Percentiles rank a stretch among this genome's conserved stretches.
Evolutionary conservation across 345 rosid genomes (phyloP).

Genomic region (Noccaea caerulescens): DNA sequence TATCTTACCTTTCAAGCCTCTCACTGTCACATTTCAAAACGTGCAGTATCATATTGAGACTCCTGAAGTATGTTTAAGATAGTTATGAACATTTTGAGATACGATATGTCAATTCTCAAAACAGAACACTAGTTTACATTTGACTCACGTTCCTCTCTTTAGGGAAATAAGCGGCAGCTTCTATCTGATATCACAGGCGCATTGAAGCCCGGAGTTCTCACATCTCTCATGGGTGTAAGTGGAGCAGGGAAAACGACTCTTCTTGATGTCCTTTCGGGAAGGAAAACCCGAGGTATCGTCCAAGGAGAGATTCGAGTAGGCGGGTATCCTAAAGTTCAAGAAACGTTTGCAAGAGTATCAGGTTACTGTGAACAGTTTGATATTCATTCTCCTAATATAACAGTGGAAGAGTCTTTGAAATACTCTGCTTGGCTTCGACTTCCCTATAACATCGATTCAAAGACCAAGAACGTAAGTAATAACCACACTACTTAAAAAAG

Average conservation of each 20-base stretch:
- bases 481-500: constrained; percentile 1
- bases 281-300: constrained; percentile 58
- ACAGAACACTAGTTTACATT: constrained; percentile 9
- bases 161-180: constrained; percentile 64
- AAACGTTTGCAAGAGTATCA: constrained; percentile 65
- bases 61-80: constrained; percentile 52
- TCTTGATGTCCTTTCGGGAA: constrained; percentile 70
- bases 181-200: constrained; percentile 57
- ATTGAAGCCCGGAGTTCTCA: constrained; percentile 67
- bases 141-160: constrained; percentile 10
- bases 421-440: constrained; percentile 66
- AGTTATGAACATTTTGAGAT: neutral
- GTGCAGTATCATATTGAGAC: constrained; percentile 70
- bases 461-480: constrained; percentile 45
- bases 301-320: constrained; percentile 64
- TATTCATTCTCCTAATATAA: constrained; percentile 66
- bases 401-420: constrained; percentile 60
- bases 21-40: constrained; percentile 61
- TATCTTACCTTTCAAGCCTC: constrained; percentile 73
- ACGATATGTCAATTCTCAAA: neutral
- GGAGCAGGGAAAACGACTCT: constrained; percentile 79
- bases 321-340: constrained; percentile 63
- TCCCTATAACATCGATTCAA: constrained; percentile 44
- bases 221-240: constrained; percentile 73
- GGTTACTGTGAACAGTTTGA: constrained; percentile 75